A percentile compares a stretch with the other conserved stretches of the same genome.
Evolutionary conservation across 164 flowering plant species (phyloP).

Genomic region (Houttuynia cordata): DNA sequence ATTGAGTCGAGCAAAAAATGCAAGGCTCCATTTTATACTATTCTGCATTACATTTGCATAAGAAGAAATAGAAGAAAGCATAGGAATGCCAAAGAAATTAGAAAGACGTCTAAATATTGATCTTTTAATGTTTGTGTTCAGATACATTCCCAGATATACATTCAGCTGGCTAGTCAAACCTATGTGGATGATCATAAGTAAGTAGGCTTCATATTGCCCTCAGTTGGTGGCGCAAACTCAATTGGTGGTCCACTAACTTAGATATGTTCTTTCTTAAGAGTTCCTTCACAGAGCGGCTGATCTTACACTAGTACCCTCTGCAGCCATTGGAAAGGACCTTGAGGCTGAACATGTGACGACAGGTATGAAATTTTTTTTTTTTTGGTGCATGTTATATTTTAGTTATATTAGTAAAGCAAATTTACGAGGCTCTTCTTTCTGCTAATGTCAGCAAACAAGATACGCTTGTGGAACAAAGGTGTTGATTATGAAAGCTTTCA

Average conservation of each 20-base stretch:
- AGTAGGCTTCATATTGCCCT: conserved; percentile 12
- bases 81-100: too few species aligned
- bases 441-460: conserved; percentile 50
- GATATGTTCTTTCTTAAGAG: conserved; percentile 29
- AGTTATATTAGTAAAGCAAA: not conserved
- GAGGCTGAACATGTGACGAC: conserved; percentile 61
- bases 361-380: conserved; percentile 25
- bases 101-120: not conserved
- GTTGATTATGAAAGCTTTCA: conserved; percentile 91
- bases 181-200: conserved; percentile 95
- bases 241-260: conserved; percentile 3
- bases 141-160: conserved; percentile 97
- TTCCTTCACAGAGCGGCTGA: conserved; percentile 98
- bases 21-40: too few species aligned
- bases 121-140: conserved; percentile 17
- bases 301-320: conserved; percentile 92
- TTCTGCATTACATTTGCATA: too few species aligned
- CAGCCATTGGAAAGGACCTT: conserved; percentile 80
- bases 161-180: conserved; percentile 97
- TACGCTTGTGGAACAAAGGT: conserved; percentile 95
- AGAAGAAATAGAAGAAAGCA: not conserved
- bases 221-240: not conserved
- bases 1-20: too few species aligned
- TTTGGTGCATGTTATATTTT: not conserved
- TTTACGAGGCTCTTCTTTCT: not conserved